Percentiles rank a stretch among this genome's conserved stretches.
Conservation (phyloP, 495 filamentous ascomycete species). For the Penicillium chermesinum region DNA sequence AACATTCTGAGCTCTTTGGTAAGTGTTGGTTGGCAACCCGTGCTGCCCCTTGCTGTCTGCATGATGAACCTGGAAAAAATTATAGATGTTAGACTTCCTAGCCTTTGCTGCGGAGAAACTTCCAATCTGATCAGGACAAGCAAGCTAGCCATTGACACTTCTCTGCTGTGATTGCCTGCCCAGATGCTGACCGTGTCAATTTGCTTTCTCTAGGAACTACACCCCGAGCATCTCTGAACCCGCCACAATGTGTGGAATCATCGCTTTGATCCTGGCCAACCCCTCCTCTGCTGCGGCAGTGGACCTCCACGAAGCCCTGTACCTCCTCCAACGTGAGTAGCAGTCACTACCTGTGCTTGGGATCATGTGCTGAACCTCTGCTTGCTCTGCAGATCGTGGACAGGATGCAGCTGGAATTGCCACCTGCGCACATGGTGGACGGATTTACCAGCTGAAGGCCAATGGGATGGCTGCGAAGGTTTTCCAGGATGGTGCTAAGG, state of each 20-base stretch:
- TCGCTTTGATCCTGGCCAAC: constrained; percentile 74
- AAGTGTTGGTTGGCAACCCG: constrained; percentile 5
- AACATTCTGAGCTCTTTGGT: constrained; percentile 13
- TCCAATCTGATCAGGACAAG: constrained; percentile 32
- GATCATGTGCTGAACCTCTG: constrained; percentile 13
- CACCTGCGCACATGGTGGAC: constrained; percentile 70
- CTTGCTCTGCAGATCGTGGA: constrained; percentile 49
- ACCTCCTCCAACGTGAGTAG: constrained; percentile 68
- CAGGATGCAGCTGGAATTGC: constrained; percentile 89
- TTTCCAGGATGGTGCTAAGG: constrained; percentile 70
- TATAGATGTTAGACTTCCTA: constrained; percentile 52
- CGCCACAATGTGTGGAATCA: constrained; percentile 76
- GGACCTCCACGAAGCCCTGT: constrained; percentile 85
- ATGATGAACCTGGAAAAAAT: constrained; percentile 44
- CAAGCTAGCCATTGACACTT: constrained; percentile 11
- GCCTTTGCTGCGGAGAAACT: constrained; percentile 39
- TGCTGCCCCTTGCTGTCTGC: constrained; percentile 14
- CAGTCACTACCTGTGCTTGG: not conserved
- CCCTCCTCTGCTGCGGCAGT: constrained; percentile 59
- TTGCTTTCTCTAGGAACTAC: constrained; percentile 4
- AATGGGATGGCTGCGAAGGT: constrained; percentile 89
- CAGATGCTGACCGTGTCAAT: constrained; percentile 14
- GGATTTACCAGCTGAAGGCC: constrained; percentile 86
- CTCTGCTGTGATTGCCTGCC: constrained; percentile 1
- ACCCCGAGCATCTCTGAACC: not conserved